phyloP scores from a whole-genome alignment of 257 asterid species.

The Nicotiana paniculata region DNA sequence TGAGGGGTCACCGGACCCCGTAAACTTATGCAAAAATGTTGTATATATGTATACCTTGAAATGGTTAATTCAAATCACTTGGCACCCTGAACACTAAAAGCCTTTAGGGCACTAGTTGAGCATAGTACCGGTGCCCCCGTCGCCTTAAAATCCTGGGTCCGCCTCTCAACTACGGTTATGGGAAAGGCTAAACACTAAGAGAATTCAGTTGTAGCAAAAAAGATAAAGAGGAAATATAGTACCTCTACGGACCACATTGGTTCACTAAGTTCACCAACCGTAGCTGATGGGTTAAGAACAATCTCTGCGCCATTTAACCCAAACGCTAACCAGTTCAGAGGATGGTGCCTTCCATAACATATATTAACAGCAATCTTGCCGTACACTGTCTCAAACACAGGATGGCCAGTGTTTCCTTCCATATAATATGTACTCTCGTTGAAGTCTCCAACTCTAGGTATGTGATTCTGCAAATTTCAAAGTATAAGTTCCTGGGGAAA shows the following conservation, averaged over 20 bases:
- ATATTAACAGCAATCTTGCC: slow-evolving; percentile 90
- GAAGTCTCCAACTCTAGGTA: slow-evolving; percentile 97
- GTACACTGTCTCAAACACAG: slow-evolving; percentile 85
- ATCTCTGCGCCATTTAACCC: slow-evolving; percentile 96
- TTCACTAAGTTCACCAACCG: slow-evolving; percentile 98
- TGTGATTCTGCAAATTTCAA: slow-evolving; percentile 66
- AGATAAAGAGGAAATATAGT: neutral
- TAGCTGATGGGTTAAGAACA: slow-evolving; percentile 92
- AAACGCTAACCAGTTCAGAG: slow-evolving; percentile 91
- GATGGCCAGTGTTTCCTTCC: slow-evolving; percentile 99
- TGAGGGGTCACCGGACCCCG: too few relatives aligned
- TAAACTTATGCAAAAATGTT: too few relatives aligned
- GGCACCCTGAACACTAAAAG: too few relatives aligned
- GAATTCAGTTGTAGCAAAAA: neutral
- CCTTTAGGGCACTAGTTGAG: too few relatives aligned
- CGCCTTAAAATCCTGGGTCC: too few relatives aligned
- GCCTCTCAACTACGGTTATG: too few relatives aligned
- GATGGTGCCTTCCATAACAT: slow-evolving; percentile 98
- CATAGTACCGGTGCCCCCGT: too few relatives aligned
- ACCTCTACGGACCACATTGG: slow-evolving; percentile 99
- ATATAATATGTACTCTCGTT: slow-evolving; percentile 93
- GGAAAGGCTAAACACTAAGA: neutral
- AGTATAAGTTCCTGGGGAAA: neutral
- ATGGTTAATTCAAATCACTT: too few relatives aligned
- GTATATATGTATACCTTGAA: too few relatives aligned